Evolutionary conservation across 495 filamentous ascomycete species (phyloP), one percentile per base, ranked within the genome.

Genomic region (Xylaria scruposa): DNA sequence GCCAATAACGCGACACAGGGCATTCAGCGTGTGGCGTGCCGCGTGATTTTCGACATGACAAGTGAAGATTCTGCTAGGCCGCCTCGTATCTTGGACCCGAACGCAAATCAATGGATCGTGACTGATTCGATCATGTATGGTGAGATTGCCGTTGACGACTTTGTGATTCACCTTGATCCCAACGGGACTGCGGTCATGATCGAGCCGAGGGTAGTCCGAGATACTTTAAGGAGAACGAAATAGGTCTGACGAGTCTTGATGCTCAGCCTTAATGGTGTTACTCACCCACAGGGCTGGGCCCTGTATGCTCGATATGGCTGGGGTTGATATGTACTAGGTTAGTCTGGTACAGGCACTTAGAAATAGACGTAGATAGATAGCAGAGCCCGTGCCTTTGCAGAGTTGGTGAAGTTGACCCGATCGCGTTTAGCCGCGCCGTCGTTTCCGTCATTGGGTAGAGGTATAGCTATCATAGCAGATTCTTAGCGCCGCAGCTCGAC

Each of bases 91-190:
- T 72, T 70, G 33, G 70, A n/a, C 36, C 67, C 64, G n/a, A 17
- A 21, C 21, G 29, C 68, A 10, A 47, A 6, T 38, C 47, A 75
- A 3, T 83, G 80, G 81, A 63, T 68, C 12, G 36, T 59, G 6
- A 71, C 80, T 12, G 83, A 83, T 68, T 67, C 68, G 0, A 42
- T 70, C 6, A 68, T 77, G 7, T 85, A 83, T 70, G 80, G 80
- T 3, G 73, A 72, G 61, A 68, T 81, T 31, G 78, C 76, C 3
- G 31, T 83, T 9, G 80, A 83, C 74, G 82, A 84, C 19, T 82
- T 84, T 72, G 75, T 81, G 21, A 76, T 84, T 70, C 63, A 77
- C 7, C 1, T 84, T 60, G 75, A 81, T 74, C 44, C 70, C 1
- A 44, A 71, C 40, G 79, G 78, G 1, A 33, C 67, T 51, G 82